Evolutionary conservation across 106 monocot genomes (phyloP), one percentile per base, ranked within the genome.

Genomic region (Chionographis japonica): DNA sequence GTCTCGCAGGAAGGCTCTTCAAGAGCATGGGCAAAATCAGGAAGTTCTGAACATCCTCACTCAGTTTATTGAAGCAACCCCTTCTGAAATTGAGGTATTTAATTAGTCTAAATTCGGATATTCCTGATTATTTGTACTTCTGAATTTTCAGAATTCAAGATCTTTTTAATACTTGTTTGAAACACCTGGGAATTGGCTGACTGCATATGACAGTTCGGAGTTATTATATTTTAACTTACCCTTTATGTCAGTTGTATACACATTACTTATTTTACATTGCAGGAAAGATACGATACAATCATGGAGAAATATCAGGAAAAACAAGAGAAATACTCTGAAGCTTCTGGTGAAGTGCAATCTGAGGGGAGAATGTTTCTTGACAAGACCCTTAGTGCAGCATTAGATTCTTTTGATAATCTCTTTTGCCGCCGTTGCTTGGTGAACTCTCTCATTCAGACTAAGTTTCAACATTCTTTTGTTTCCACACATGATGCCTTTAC

Each of bases 361-460:
- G 74, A 74, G 10, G 74, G 40, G 35, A 71, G 52, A 63, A 17
- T 54, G 20, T 81, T 84, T 68, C 77, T 85, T 56, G 75, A 99
- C 60, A 87, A 81, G 77, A 87, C 85, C 59, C 83, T 99, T 6
- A 70, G 66, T 84, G 79, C 72, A 37, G 83, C 87, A 75, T 85
- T 99, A 62, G 98, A 99, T 78, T 99, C 93, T 62, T 99, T 93
- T 74, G 93, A 99, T 79, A 90, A 82, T 79, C 81, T 99, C 67
- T 99, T 99, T 65, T 99, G 98, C 70, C 93, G 98, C 17, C 82
- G 93, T 49, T 99, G 98, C 53, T 79, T 93, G 87, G 93, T 99
- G 93, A 9, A 42, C 42, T 68, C n/a, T 18, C 62, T 8, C 36
- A 50, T 9, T 36, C 54, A 10, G 15, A 39, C 15, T 57, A n/a